Evolutionary conservation across 371 early-diverging fungal species (phyloP).

Genomic region (Capniomyces stellatus): DNA sequence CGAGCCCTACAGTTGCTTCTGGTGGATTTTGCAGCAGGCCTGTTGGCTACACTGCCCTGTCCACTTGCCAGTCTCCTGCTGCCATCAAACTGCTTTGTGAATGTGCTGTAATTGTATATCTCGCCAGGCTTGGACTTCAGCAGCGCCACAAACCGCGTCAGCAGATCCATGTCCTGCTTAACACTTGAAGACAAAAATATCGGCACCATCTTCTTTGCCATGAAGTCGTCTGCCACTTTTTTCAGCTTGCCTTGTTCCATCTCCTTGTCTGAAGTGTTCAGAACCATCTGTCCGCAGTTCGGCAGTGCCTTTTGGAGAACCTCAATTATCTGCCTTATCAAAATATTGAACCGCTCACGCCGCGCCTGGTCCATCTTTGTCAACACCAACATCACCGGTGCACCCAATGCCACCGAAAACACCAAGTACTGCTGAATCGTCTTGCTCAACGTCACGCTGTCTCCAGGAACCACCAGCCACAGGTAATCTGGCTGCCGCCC

Average conservation of each 20-base stretch:
- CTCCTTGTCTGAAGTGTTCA: not conserved
- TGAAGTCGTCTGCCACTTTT: too few relatives aligned
- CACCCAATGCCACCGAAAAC: constrained; percentile 10
- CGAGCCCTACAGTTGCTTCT: too few relatives aligned
- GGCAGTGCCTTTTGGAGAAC: constrained; percentile 9
- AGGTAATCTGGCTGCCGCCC: constrained; percentile 16
- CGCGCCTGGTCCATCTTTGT: constrained; percentile 23
- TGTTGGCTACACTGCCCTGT: too few relatives aligned
- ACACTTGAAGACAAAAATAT: not conserved
- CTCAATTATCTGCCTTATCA: constrained; percentile 16
- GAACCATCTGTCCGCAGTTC: constrained; percentile 7
- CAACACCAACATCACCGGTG: constrained; percentile 17
- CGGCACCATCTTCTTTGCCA: not conserved
- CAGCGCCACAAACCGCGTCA: not conserved
- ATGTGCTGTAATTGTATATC: not conserved
- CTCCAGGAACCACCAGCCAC: constrained; percentile 15
- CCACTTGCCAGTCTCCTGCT: not conserved
- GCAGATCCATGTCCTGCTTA: not conserved
- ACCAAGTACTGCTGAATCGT: constrained; percentile 15
- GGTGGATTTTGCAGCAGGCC: too few relatives aligned
- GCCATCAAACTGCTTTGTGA: not conserved
- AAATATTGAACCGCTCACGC: constrained; percentile 7
- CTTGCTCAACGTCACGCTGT: constrained; percentile 3
- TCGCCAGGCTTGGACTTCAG: not conserved
- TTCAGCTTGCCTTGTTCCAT: not conserved